Conservation (phyloP, 139 green algal species). For the Bryopsis sp. region DNA sequence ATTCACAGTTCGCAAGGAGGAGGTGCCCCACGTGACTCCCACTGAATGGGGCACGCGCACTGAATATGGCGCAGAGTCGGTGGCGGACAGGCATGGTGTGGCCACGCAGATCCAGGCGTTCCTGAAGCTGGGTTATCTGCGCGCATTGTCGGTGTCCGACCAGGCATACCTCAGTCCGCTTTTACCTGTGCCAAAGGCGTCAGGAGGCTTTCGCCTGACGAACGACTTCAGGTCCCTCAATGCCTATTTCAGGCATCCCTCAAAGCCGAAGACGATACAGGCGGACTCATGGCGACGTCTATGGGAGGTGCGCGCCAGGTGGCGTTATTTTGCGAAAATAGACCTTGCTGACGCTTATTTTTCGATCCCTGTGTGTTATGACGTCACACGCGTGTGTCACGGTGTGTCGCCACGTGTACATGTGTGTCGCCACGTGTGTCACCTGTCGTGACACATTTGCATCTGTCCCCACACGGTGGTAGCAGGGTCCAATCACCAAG, state of each 20-base stretch:
- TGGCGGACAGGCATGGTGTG: neutral
- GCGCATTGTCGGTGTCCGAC: neutral
- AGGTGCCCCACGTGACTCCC: neutral
- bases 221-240: constrained; percentile 16
- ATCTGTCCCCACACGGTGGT: too few relatives aligned
- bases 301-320: neutral
- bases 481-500: too few relatives aligned
- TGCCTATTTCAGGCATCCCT: constrained; percentile 12
- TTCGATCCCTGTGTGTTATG: constrained; percentile 2
- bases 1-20: neutral
- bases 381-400: too few relatives aligned
- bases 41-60: neutral
- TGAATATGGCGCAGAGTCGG: neutral
- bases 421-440: too few relatives aligned
- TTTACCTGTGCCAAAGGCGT: neutral
- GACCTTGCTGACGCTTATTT: constrained; percentile 18
- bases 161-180: neutral
- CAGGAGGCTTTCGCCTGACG: constrained; percentile 8
- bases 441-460: too few relatives aligned
- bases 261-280: neutral
- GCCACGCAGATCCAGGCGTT: constrained; percentile 1
- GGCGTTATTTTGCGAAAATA: constrained; percentile 9
- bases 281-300: constrained; percentile 11
- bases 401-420: too few relatives aligned
- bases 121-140: constrained; percentile 4